Evolutionary conservation across 345 rosid genomes (phyloP), one percentile per base, ranked within the genome.

Genomic region (Tarenaya hassleriana): DNA sequence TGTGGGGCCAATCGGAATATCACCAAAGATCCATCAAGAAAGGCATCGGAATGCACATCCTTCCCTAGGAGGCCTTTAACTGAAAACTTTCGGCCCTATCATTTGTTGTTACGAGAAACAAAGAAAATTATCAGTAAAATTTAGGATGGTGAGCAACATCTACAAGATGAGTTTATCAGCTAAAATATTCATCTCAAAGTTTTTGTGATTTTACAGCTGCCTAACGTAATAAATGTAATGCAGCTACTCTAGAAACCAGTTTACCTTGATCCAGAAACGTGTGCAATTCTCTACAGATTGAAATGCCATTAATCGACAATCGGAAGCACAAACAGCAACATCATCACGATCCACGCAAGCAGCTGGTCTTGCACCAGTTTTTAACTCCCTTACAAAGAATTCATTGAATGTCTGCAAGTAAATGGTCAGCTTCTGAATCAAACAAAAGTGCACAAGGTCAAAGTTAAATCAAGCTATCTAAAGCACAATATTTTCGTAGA

Each of bases 1-100:
- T 90, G 98, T 16, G 95, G 98, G 4, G 98, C 98, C 80, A 91
- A 70, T 47, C 96, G 69, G 56, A 86, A 86, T 71, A 86, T 84
- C 68, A 91, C 87, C 72, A 91, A 47, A 64, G 77, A 58, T 66
- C 96, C 96, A 71, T 84, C 80, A 59, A 73, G 14, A 51, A 86
- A 86, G 27, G 72, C 43, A 45, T 64, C 55, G 19, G 85, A 74
- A 69, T 63, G 7, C 56, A 74, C 58, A 54, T 68, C 74, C n/a
- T 69, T 72, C 66, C 96, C 98, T 56, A 91, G 59, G 46, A 91
- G 95, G 12, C 98, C 98, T 75, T 69, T 77, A 46, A 84, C 69
- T 15, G 96, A 91, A 70, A 91, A 91, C 69, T 84, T 91, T 54
- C 73, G 72, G 10, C 96, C 98, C 95, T 86, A 33, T 8, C 68